Evolutionary conservation across 768 basidiomycete species (phyloP), one percentile per base, ranked within the genome.

Genomic region (Rickenella mellea): DNA sequence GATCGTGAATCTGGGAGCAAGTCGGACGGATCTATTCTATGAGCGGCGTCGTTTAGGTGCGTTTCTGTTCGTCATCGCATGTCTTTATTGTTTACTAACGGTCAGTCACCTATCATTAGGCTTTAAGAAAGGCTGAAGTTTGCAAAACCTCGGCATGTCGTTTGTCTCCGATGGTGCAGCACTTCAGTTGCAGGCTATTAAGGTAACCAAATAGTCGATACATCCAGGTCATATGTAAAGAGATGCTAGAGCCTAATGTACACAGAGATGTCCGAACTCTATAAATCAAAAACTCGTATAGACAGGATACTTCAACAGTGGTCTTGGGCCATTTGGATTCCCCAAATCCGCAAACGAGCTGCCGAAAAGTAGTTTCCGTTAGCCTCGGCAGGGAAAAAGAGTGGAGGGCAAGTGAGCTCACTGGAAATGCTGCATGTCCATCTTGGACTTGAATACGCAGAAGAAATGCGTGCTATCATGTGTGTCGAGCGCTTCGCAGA

Each of bases 1-100:
- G 76, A 91, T 94, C 54, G 90, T 94, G 48, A 94, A 96, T 57
- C 70, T 96, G n/a, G 92, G 92, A 44, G 91, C 91, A 7, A 87
- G 87, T 55, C 72, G 90, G 54, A 94, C 90, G 36, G 90, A 92
- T 59, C 59, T 92, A 33, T 93, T 93, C 72, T 93, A 92, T 53
- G 90, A 93, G 60, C 71, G 89, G 47, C 78, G 88, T 56, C 75
- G 88, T 55, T 64, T 91, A 47, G 88, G 88, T 85, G 54, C 30
- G 74, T 59, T 25, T 39, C 24, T 12, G 9, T 31, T 11, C 20
- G 10, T 12, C 20, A 11, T 37, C 1, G 29, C 30, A 29, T 41
- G 14, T 5, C 31, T 27, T 31, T 26, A 46, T 27, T 20, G 32
- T 20, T 37, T 22, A 29, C 19, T 20, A 33, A n/a, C n/a, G n/a